A percentile compares a stretch with the other conserved stretches of the same genome.
Conservation (phyloP, 2,329 filamentous ascomycete species). For the Botrytis pseudocinerea region DNA sequence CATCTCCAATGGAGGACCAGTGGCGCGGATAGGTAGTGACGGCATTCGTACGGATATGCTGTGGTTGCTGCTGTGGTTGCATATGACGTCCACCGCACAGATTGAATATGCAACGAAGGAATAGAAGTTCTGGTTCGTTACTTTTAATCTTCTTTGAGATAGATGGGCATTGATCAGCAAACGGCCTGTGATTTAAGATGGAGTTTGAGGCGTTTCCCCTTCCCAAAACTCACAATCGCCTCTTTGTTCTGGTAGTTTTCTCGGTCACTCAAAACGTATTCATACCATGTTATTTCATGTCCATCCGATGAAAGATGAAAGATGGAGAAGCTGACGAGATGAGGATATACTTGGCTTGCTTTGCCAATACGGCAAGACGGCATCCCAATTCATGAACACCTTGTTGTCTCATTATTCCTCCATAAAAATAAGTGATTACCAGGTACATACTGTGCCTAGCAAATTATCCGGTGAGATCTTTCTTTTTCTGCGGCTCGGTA, state of each 20-base stretch:
- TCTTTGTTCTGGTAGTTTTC: neutral
- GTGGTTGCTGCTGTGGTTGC: constrained; percentile 11
- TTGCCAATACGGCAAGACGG: constrained; percentile 11
- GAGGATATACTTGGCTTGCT: constrained; percentile 12
- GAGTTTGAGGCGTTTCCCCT: neutral
- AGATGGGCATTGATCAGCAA: constrained; percentile 18
- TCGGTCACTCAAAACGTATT: neutral
- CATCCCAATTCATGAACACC: neutral
- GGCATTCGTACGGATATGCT: constrained; percentile 7
- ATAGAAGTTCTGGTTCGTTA: neutral
- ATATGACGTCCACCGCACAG: constrained; percentile 13
- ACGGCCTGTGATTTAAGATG: neutral
- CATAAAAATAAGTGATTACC: neutral
- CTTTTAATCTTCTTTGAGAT: neutral
- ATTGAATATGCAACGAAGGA: neutral
- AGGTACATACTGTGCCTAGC: neutral
- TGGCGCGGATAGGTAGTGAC: neutral
- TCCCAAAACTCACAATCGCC: neutral
- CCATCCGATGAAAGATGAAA: too few relatives aligned
- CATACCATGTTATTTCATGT: neutral
- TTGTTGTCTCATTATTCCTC: neutral
- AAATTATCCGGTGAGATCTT: neutral
- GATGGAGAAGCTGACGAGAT: neutral
- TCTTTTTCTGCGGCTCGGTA: neutral
- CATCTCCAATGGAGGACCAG: constrained; percentile 1